Evolutionary conservation across 2,329 filamentous ascomycete genomes (phyloP).

Genomic region (Cladosporium sp.): DNA sequence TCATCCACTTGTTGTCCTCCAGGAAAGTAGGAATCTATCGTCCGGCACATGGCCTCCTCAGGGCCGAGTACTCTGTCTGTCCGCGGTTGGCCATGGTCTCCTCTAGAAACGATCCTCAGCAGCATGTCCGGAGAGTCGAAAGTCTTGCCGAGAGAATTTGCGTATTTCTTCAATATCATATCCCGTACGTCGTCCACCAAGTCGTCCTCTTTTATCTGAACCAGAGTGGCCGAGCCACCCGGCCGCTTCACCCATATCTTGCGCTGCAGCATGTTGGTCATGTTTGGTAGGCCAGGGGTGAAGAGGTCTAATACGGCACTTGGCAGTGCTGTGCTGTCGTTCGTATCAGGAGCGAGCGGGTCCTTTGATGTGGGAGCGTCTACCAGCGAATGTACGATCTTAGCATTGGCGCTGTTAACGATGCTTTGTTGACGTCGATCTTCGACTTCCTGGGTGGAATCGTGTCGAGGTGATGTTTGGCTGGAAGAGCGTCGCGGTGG

Average conservation of each 20-base stretch:
- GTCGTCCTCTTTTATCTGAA: conserved; percentile 82
- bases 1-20: conserved; percentile 86
- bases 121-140: conserved; percentile 91
- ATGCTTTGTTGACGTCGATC: conserved; percentile 43
- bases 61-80: conserved; percentile 72
- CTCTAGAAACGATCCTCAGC: conserved; percentile 71
- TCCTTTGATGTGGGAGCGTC: conserved; percentile 41
- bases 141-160: conserved; percentile 82
- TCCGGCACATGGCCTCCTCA: conserved; percentile 78
- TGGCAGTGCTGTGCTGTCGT: conserved; percentile 33
- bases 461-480: conserved; percentile 16
- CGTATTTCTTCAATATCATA: conserved; percentile 88
- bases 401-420: conserved; percentile 42
- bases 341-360: conserved; percentile 29
- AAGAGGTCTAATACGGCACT: conserved; percentile 34
- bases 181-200: conserved; percentile 94
- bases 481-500: conserved; percentile 8
- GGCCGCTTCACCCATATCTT: conserved; percentile 96
- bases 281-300: conserved; percentile 30
- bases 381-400: conserved; percentile 55
- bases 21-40: conserved; percentile 79
- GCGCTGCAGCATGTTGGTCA: conserved; percentile 50
- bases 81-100: conserved; percentile 32
- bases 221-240: conserved; percentile 79
- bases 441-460: not conserved